Base-by-base conservation (phyloP, 208 protist species). In the Baffinella frigidus region DNA sequence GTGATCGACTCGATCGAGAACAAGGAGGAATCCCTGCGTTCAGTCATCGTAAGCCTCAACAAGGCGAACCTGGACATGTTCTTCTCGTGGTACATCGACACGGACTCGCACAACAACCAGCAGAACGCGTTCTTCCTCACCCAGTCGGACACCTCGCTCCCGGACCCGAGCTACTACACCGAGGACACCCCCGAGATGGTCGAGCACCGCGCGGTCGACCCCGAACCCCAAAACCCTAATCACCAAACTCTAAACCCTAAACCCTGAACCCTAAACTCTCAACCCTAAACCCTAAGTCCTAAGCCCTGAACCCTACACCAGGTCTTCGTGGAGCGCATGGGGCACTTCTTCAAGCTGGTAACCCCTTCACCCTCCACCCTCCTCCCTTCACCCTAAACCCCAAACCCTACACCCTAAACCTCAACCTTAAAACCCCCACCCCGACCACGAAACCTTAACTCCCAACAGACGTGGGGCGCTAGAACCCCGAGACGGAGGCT, bases 81-180 rank as follows among this genome's bases (percentile, higher is more conserved):
- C 14, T 87, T 87, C 44, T 87, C 77, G 77, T 87, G 77, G 77
- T 87, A 87, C 36, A 41, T 87, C 77, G 77, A 87, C 39, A 87
- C 77, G 11, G 77, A 87, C 77, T 45, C 77, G 30, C 77, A 87
- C 50, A 43, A 87, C 77, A 87, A 87, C 77, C 61, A 30, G 43
- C 77, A 87, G 50, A 87, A 87, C 50, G 77, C 77, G 3, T 87
- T 87, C 77, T 87, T 87, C 50, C 39, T 87, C 3, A 87, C 48
- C 7, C 77, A 87, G 39, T 17, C 27, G 4, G 77, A 67, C 50
- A 67, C 41, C 71, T 43, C 30, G 24, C 56, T 64, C 24, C 56
- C 56, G 56, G 56, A 64, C 56, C 2, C 3, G 56, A 33, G 24
- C 3, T 64, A 64, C 56, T 64, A 64, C 56, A n/a, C 30, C 24